Base-by-base conservation (phyloP, 2,329 filamentous ascomycete species). In the Fusarium beomiforme region DNA sequence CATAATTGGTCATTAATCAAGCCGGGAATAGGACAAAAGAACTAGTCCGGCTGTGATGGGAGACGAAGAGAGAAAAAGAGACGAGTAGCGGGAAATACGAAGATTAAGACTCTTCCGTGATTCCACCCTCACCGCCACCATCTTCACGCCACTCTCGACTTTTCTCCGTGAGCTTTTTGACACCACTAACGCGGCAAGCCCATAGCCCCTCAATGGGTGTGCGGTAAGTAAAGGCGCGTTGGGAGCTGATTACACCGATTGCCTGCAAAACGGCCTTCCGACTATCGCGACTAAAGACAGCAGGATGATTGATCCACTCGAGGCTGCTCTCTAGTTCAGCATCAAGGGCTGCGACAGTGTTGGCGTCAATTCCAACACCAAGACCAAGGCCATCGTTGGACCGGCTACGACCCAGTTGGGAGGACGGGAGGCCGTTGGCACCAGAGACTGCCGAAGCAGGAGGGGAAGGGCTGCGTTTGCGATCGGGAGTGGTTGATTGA, bases 291-390 rank as follows among this genome's bases (percentile, higher is more conserved):
- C 93, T 92, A 79, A 99, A 99, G 4, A 98, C 93, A 4, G 95
- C 95, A 3, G 96, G 96, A 78, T 99, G 96, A 78, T 92, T 94
- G 81, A 99, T 98, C 96, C 96, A 99, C 82, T 99, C 96, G 19
- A 99, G 85, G 54, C 93, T 93, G 36, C 93, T 89, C 79, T 97
- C 94, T 36, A 99, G 88, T 80, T 99, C 96, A 2, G 93, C 89
- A 79, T 99, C 96, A 21, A 99, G 89, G 5, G 96, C 95, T 26
- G 90, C 86, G 76, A 98, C 95, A 0, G 93, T 96, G 37, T 86
- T 86, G 9, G 89, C 83, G 77, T 99, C 96, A 60, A 99, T 95
- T n/a, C 94, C 93, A 10, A 90, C 88, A 83, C 88, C 73, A 81
- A 92, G 64, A 80, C 87, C 79, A 81, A 93, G 78, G 10, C 84